These are phyloP conservation scores for Ormosia emarginata DNA, from an alignment of 306 rosid genomes.

Conservation along the genomic window DNA sequence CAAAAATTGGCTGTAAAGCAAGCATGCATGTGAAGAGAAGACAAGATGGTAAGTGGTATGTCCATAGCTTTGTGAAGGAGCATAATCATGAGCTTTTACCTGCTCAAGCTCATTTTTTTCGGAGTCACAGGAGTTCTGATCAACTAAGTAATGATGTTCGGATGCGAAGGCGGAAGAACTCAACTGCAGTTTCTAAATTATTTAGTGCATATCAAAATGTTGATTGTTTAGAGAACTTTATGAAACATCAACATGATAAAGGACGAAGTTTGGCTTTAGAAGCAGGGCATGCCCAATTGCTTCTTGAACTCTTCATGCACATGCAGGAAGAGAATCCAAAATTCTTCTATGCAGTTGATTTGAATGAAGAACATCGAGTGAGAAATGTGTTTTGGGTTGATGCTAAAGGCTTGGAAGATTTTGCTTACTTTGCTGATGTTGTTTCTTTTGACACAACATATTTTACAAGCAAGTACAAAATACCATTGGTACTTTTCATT, in stretches of 20 bases:
- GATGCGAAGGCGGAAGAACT: conserved; percentile 49
- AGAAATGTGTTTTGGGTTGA: conserved; percentile 72
- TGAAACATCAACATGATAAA: conserved; percentile 46
- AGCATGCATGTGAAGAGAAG: conserved; percentile 65
- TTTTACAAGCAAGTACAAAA: conserved; percentile 49
- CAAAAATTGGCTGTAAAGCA: conserved; percentile 66
- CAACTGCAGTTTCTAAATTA: conserved; percentile 39
- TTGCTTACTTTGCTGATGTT: conserved; percentile 46
- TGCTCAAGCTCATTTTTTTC: conserved; percentile 56
- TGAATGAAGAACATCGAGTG: conserved; percentile 59
- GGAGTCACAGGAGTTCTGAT: conserved; percentile 60
- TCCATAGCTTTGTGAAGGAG: conserved; percentile 53
- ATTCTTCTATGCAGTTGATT: conserved; percentile 58
- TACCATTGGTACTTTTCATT: conserved; percentile 54
- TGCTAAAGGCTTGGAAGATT: conserved; percentile 61
- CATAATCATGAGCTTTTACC: conserved; percentile 66
- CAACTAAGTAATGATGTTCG: conserved; percentile 44
- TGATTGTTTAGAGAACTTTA: conserved; percentile 48
- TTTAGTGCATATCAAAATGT: conserved; percentile 55
- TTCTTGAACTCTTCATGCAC: conserved; percentile 57
- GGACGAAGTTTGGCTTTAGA: conserved; percentile 50
- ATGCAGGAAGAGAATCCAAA: conserved; percentile 64
- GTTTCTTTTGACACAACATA: conserved; percentile 62
- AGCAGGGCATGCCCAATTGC: conserved; percentile 54
- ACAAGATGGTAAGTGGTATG: conserved; percentile 61